Conservation (phyloP, 164 flowering plant genomes). For the Stephania yunnanensis region DNA sequence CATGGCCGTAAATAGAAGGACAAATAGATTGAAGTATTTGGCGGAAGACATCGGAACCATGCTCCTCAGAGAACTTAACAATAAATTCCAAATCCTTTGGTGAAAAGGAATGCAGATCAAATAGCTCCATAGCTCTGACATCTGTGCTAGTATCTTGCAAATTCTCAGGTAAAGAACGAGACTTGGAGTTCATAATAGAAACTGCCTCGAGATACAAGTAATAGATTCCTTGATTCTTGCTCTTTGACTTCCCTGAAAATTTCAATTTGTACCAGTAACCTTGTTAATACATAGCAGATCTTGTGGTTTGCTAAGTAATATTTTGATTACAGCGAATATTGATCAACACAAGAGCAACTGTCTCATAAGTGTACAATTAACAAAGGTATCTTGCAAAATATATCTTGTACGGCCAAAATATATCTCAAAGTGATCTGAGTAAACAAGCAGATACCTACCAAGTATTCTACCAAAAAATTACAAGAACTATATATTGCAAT, state of each 20-base stretch:
- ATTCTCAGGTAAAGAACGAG: conserved; percentile 53
- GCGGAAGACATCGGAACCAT: conserved; percentile 76
- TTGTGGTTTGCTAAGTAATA: neutral
- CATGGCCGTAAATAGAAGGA: conserved; percentile 97
- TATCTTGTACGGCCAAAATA: neutral
- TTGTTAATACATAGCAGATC: neutral
- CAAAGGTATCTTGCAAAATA: neutral
- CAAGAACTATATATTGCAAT: neutral
- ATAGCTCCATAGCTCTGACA: conserved; percentile 48
- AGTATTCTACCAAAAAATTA: too few species aligned
- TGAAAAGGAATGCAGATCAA: conserved; percentile 73
- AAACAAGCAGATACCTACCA: too few species aligned
- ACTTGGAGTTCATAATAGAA: conserved; percentile 78
- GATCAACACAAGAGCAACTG: neutral
- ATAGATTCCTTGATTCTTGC: conserved; percentile 77
- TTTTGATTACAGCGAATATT: neutral
- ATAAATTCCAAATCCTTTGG: conserved; percentile 84
- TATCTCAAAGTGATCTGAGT: neutral
- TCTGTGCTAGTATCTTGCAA: conserved; percentile 36
- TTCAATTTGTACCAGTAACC: neutral
- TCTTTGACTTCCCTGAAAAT: conserved; percentile 77
- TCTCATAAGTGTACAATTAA: neutral
- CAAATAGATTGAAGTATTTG: conserved; percentile 91
- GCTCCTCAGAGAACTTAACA: conserved; percentile 73
- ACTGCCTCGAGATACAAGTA: conserved; percentile 88